A percentile compares a stretch with the other conserved stretches of the same genome.
phyloP scores from a whole-genome alignment of 2,329 filamentous ascomycete species.

The Fusarium sororula region DNA sequence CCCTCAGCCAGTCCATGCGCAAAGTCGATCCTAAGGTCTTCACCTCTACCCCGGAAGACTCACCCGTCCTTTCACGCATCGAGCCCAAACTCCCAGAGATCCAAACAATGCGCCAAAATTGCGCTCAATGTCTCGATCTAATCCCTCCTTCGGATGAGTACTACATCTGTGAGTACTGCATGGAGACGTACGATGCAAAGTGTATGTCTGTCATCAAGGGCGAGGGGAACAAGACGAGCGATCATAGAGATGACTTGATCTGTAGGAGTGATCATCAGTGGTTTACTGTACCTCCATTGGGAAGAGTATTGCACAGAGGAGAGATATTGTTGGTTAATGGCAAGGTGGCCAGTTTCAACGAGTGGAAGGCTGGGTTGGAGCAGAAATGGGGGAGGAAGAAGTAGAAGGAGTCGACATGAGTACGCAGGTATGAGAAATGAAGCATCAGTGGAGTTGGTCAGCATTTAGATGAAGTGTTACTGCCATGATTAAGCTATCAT shows the following conservation, averaged over 20 bases:
- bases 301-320: slow-evolving; percentile 48
- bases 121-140: slow-evolving; percentile 51
- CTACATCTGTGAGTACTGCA: slow-evolving; percentile 50
- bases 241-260: slow-evolving; percentile 43
- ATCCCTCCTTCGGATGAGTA: slow-evolving; percentile 46
- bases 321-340: slow-evolving; percentile 50
- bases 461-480: background rate
- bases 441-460: slow-evolving; percentile 15
- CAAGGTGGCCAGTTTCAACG: slow-evolving; percentile 44
- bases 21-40: slow-evolving; percentile 45
- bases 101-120: slow-evolving; percentile 47
- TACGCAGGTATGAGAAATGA: slow-evolving; percentile 2
- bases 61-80: slow-evolving; percentile 40
- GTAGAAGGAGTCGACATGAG: background rate
- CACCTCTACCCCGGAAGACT: slow-evolving; percentile 41
- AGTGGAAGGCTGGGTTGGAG: slow-evolving; percentile 50
- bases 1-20: slow-evolving; percentile 53
- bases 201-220: slow-evolving; percentile 48
- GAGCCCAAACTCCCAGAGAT: slow-evolving; percentile 52
- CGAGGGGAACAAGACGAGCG: slow-evolving; percentile 44
- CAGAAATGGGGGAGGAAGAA: slow-evolving; percentile 41
- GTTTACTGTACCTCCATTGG: slow-evolving; percentile 51
- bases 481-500: background rate
- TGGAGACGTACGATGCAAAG: slow-evolving; percentile 51
- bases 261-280: slow-evolving; percentile 52